These are phyloP conservation scores for Apiospora saccharicola DNA, from an alignment of 2,329 filamentous ascomycete species.

Conservation along the genomic window DNA sequence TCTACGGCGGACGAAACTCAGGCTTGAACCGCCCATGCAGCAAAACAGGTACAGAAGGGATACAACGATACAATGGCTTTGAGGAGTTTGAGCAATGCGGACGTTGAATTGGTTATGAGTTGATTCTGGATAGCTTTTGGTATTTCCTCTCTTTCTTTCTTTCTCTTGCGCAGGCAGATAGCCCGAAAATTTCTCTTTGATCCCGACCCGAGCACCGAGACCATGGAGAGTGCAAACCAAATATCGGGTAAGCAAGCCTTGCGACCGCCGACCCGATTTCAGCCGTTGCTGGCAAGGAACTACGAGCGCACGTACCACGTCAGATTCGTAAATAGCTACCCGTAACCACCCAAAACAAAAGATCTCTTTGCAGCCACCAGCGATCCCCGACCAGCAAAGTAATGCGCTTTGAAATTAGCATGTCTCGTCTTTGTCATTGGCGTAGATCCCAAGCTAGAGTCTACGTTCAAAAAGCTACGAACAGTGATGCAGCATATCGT, in stretches of 20 bases:
- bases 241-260: constrained; percentile 18
- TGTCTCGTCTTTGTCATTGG: neutral
- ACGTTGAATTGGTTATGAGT: neutral
- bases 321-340: neutral
- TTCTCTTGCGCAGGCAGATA: neutral
- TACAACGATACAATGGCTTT: too few relatives aligned
- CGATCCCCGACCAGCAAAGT: neutral
- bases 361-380: neutral
- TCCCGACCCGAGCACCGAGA: neutral
- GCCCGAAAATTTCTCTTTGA: neutral
- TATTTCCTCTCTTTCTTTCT: neutral
- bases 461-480: neutral
- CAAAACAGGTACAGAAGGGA: too few relatives aligned
- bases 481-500: neutral
- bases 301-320: neutral
- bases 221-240: neutral
- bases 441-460: neutral
- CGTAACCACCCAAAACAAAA: neutral
- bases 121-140: neutral
- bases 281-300: neutral
- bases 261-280: constrained; percentile 14
- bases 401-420: neutral
- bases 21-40: too few relatives aligned
- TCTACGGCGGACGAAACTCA: too few relatives aligned
- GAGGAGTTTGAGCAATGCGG: neutral